Evolutionary conservation across 2,329 filamentous ascomycete genomes (phyloP), one percentile per base, ranked within the genome.

Genomic region (Xylariales sp.): DNA sequence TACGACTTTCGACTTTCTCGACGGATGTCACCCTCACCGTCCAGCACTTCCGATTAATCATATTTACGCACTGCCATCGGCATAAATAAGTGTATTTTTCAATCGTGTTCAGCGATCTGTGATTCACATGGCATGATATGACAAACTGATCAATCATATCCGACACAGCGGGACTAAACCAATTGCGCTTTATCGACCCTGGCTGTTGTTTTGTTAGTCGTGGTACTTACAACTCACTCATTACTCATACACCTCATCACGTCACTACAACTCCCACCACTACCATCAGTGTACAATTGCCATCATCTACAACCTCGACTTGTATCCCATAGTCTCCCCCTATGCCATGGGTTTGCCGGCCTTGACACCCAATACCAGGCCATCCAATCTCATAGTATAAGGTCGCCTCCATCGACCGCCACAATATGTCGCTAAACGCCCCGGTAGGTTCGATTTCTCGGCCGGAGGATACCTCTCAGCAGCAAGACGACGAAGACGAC

Each of bases 401-500:
- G 5, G n/a, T 60, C 12, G 48, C 14, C 14, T 65, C 18, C 32
- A 34, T 36, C 6, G 36, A 23, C 32, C 49, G n/a, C 49, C 34
- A 41, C 59, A 60, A 43, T n/a, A 70, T 70, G 68, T 60, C 65
- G 46, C 3, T 12, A 9, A 43, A 49, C 0, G 36, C 23, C 30
- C 30, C 60, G 5, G 52, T 23, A 8, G 48, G 43, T 14, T 55
- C 61, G 56, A n/a, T 34, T 60, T 12, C 66, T 56, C 39, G 2
- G 18, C 32, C 16, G 14, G 66, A 50, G 43, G 45, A 59, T 49
- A 6, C 49, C 28, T 4, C 60, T 12, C 34, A 41, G 10, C 62
- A 57, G 32, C 54, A 43, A 39, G 54, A 69, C 28, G 50, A 71
- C 4, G 77, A 78, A 54, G 83, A 85, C 39, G 83, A 87, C 57